Conservation (phyloP, 1,284 basidiomycete species). For the Golubevia pallescens region DNA sequence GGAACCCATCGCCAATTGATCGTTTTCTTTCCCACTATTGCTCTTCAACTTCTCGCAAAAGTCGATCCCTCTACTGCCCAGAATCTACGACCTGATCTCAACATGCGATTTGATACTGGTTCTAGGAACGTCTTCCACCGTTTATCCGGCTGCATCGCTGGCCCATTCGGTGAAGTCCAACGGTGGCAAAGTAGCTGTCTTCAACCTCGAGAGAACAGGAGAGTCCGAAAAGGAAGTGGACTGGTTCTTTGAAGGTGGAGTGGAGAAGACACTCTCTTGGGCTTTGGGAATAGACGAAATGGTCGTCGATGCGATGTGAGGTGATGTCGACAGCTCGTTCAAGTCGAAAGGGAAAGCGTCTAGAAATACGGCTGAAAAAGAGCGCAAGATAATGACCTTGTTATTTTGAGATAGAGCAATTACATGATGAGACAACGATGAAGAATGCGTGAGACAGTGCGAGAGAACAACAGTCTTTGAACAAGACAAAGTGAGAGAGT, state of each 20-base stretch:
- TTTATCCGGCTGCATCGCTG: constrained; percentile 68
- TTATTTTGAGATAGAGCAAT: too few species aligned
- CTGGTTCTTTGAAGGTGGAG: constrained; percentile 14
- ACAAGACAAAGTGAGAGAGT: too few species aligned
- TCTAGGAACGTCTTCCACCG: constrained; percentile 73
- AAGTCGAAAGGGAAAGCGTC: too few species aligned
- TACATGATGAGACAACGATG: too few species aligned
- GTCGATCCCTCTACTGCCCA: constrained; percentile 26
- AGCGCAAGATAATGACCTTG: too few species aligned
- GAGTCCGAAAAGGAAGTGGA: constrained; percentile 5
- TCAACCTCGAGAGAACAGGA: constrained; percentile 69
- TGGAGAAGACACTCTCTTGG: constrained; percentile 13
- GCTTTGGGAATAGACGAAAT: constrained; percentile 4
- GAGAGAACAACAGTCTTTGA: too few species aligned
- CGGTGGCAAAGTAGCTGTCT: constrained; percentile 70
- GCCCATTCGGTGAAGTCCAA: constrained; percentile 64
- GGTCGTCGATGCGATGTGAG: neutral
- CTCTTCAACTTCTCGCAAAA: constrained; percentile 2
- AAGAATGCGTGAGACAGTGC: too few species aligned
- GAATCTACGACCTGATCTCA: constrained; percentile 68
- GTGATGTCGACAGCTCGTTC: too few species aligned
- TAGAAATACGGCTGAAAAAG: too few species aligned
- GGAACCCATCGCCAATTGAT: neutral
- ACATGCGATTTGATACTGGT: constrained; percentile 72
- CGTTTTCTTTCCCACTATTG: too few species aligned